Percentiles rank a stretch among this genome's conserved stretches.
These are phyloP conservation scores for Leavenworthia alabamica DNA, from an alignment of 345 rosid genomes.

Conservation along the genomic window DNA sequence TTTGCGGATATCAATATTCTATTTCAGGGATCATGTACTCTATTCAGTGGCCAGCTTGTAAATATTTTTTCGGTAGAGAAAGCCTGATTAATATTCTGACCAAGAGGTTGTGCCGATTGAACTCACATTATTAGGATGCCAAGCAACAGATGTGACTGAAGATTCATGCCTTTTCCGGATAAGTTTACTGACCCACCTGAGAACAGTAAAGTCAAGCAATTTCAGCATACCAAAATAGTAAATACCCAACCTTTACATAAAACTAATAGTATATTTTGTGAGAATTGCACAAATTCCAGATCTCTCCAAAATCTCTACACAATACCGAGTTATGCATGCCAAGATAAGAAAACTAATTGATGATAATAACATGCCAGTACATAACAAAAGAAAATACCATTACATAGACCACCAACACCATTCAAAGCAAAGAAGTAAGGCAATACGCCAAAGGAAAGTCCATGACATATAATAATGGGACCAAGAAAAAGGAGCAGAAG, in stretches of 20 bases:
- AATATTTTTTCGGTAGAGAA: not conserved
- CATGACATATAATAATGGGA: not conserved
- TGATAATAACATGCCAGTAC: not conserved
- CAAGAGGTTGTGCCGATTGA: not conserved
- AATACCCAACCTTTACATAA: not conserved
- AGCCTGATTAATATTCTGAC: not conserved
- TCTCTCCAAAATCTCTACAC: not conserved
- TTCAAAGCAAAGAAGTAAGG: not conserved
- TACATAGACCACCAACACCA: not conserved
- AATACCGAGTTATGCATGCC: not conserved
- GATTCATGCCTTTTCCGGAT: conserved; percentile 86
- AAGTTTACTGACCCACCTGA: conserved; percentile 99
- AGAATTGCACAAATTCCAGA: not conserved
- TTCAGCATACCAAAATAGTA: conserved; percentile 19
- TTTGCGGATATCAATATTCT: not conserved
- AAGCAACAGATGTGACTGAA: conserved; percentile 89
- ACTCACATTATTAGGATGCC: conserved; percentile 98
- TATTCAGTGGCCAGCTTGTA: not conserved
- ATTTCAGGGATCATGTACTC: not conserved
- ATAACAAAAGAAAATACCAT: not conserved
- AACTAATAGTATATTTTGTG: not conserved
- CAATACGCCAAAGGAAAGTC: not conserved
- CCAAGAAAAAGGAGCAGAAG: conserved; percentile 3
- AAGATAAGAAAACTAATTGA: not conserved
- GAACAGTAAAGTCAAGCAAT: conserved; percentile 21